phyloP scores from a whole-genome alignment of 1,284 basidiomycete genomes.

The Apiotrichum sp. region DNA sequence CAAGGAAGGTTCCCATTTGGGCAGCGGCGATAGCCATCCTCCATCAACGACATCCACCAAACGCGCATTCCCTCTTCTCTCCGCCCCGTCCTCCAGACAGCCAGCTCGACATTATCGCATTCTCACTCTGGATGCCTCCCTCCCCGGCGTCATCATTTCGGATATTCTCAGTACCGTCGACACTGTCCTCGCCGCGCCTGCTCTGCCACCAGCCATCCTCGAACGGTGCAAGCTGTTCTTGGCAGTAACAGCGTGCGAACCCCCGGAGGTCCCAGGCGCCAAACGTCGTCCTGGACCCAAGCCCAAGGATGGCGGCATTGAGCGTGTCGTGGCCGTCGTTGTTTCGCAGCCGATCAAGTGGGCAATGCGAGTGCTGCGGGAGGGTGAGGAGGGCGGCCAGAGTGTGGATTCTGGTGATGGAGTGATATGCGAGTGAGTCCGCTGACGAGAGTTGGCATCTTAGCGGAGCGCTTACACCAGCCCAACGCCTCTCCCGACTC shows the following conservation, averaged over 20 bases:
- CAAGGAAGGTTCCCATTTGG: no score
- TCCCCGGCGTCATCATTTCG: conserved; percentile 32
- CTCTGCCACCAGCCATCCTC: conserved; percentile 38
- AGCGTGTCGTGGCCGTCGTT: conserved; percentile 45
- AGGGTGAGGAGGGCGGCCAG: conserved; percentile 5
- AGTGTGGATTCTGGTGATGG: conserved; percentile 43
- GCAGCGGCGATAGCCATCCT: no score
- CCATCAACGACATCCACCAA: no score
- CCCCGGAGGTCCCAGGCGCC: conserved; percentile 9
- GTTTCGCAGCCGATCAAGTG: conserved; percentile 46
- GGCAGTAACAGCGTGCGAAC: conserved; percentile 37
- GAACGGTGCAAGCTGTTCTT: conserved; percentile 45
- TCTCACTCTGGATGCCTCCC: conserved; percentile 34
- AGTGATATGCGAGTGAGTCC: conserved; percentile 48
- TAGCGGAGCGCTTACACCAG: conserved; percentile 17
- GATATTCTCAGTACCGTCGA: conserved; percentile 47
- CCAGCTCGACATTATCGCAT: conserved; percentile 8
- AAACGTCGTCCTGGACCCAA: not conserved
- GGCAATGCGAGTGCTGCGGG: conserved; percentile 41
- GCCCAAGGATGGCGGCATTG: conserved; percentile 10
- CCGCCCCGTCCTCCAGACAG: not conserved
- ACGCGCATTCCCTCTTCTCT: not conserved
- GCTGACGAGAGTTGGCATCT: not conserved
- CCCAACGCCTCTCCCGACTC: conserved; percentile 39
- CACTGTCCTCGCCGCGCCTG: conserved; percentile 44